Evolutionary conservation across 768 basidiomycete species (phyloP).

Genomic region (Austroboletus eburneus): DNA sequence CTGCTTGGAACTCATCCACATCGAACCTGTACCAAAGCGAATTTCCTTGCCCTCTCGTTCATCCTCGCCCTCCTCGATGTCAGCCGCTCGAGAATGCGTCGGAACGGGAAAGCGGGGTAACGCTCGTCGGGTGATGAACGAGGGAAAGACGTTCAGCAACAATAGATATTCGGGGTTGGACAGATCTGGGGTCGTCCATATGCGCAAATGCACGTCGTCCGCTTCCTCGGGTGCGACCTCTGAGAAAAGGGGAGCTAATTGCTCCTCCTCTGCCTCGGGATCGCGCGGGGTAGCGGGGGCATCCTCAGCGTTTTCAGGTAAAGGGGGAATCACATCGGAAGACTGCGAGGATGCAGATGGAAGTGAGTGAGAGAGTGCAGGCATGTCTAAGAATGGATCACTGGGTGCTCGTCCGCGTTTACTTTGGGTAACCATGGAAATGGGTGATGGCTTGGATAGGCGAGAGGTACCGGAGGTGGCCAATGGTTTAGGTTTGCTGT

Average conservation of each 20-base stretch:
- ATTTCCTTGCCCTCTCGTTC: conserved; percentile 55
- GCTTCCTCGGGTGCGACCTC: conserved; percentile 30
- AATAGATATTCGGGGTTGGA: conserved; percentile 67
- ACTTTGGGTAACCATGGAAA: conserved; percentile 42
- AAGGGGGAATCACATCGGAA: conserved; percentile 29
- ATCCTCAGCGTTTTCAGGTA: conserved; percentile 31
- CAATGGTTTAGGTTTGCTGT: conserved; percentile 54
- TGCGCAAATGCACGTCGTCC: conserved; percentile 57
- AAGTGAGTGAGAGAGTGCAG: conserved; percentile 50
- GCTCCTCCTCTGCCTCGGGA: conserved; percentile 33
- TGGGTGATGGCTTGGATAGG: conserved; percentile 37
- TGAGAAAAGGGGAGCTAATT: conserved; percentile 31
- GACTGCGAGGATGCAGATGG: conserved; percentile 52
- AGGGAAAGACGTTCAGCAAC: conserved; percentile 71
- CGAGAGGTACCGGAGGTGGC: conserved; percentile 26
- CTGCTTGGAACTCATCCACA: conserved; percentile 66
- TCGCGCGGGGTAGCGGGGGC: conserved; percentile 35
- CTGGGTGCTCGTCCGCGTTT: conserved; percentile 72
- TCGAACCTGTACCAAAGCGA: conserved; percentile 75
- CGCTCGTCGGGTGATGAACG: conserved; percentile 66
- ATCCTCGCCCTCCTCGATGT: conserved; percentile 70
- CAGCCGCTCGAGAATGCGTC: conserved; percentile 38
- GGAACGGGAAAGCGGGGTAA: conserved; percentile 64
- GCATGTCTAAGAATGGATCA: conserved; percentile 77
- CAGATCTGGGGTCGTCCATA: conserved; percentile 81